Evolutionary conservation across 768 basidiomycete genomes (phyloP).

Genomic region (Phallus indusiatus): DNA sequence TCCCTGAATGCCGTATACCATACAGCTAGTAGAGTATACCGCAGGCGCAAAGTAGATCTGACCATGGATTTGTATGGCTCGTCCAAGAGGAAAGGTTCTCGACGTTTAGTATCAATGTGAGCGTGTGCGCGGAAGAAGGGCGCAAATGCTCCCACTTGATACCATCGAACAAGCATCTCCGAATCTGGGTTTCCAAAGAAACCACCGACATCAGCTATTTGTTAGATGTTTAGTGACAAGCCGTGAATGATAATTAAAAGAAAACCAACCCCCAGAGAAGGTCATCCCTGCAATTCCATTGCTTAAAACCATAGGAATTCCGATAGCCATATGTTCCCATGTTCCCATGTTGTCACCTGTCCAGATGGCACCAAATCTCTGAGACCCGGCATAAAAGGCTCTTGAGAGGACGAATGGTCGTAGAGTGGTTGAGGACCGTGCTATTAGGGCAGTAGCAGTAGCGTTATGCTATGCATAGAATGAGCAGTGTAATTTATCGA

Average conservation of each 20-base stretch:
- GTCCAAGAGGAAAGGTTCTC: constrained; percentile 89
- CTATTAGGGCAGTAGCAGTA: constrained; percentile 70
- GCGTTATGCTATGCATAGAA: constrained; percentile 54
- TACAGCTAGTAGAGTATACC: constrained; percentile 81
- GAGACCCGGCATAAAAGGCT: constrained; percentile 91
- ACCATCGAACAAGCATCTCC: constrained; percentile 96
- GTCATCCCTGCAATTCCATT: constrained; percentile 86
- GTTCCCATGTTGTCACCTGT: constrained; percentile 96
- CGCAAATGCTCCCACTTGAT: constrained; percentile 88
- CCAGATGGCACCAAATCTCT: constrained; percentile 96
- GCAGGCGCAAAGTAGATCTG: constrained; percentile 64
- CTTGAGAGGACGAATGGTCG: constrained; percentile 95
- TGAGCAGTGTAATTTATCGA: not conserved
- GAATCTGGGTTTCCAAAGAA: constrained; percentile 96
- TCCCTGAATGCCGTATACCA: constrained; percentile 99
- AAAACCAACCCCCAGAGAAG: constrained; percentile 75
- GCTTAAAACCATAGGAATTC: constrained; percentile 86
- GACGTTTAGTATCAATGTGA: constrained; percentile 94
- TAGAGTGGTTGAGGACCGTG: constrained; percentile 62
- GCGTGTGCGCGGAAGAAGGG: constrained; percentile 99
- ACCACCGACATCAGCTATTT: constrained; percentile 94
- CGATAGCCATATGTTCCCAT: constrained; percentile 95
- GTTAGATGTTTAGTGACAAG: constrained; percentile 5
- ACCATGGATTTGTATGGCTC: constrained; percentile 83
- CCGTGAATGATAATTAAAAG: not conserved